Base-by-base conservation (phyloP, 2,329 filamentous ascomycete genomes). In the Amylocarpus encephaloides region DNA sequence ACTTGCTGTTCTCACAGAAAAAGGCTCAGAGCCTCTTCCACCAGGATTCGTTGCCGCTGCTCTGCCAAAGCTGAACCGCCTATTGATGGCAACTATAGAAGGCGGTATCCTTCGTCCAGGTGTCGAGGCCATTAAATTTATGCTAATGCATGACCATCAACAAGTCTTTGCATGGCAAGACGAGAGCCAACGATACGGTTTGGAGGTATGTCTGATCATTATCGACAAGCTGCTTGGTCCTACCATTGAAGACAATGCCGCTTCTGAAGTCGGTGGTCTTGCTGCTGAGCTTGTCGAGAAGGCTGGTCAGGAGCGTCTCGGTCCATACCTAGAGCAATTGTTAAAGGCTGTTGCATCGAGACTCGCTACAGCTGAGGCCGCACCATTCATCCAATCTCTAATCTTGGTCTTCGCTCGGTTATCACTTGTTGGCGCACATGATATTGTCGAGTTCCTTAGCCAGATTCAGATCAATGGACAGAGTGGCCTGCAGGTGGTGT, bases 201-300 rank as follows among this genome's bases (percentile, higher is more conserved):
- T 96, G 10, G 91, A 97, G 67, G 84, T 95, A 29, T 88, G 89
- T 51, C 78, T 98, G 43, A 81, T 89, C 57, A 93, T 98, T 60
- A 89, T 98, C 55, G 93, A 96, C 66, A 87, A 92, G 43, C 78
- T 98, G 4, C 78, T 98, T 29, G 85, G 87, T 2, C 85, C 88
- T 1, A 71, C 78, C 1, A 85, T 97, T n/a, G 87, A 94, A 62
- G 93, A 98, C 63, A 89, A 92, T 62, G 88, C 90, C 15, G 93
- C 92, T 5, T 88, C 90, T n/a, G 92, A 98, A 71, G 91, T 98
- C 39, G 93, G 93, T 59, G 89, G 90, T 13, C 79, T 98, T 57
- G 93, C 93, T 4, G 92, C 92, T 1, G 91, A 95, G 68, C 76
- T 98, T 26, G 93, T 98, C 1, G 92, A 97, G 70, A 95, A 93